phyloP scores from a whole-genome alignment of 2,329 filamentous ascomycete genomes.

The Hypoxylon sp. region DNA sequence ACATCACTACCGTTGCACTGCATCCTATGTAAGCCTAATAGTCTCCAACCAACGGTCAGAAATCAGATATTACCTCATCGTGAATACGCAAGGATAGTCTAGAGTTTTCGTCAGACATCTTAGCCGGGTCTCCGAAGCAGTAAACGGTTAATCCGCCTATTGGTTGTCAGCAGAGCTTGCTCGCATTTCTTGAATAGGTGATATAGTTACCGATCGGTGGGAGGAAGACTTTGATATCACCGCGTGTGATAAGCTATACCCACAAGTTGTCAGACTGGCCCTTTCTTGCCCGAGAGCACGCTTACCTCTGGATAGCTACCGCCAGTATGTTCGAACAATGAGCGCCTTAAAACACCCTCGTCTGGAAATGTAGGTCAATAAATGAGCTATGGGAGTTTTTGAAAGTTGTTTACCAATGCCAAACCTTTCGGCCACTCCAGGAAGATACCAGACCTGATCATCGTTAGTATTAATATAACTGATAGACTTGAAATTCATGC shows the following conservation, averaged over 20 bases:
- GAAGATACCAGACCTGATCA: constrained; percentile 77
- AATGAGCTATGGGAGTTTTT: neutral
- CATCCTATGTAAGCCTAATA: constrained; percentile 33
- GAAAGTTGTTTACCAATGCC: constrained; percentile 71
- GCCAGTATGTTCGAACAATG: constrained; percentile 93
- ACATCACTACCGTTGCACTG: constrained; percentile 96
- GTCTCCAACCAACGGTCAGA: constrained; percentile 12
- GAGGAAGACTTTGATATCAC: constrained; percentile 93
- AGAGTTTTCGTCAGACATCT: constrained; percentile 87
- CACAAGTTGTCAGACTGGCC: constrained; percentile 36
- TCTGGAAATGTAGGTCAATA: constrained; percentile 59
- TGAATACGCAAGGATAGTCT: constrained; percentile 85
- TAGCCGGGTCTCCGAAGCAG: constrained; percentile 93
- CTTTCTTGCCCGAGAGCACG: neutral
- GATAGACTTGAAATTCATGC: constrained; percentile 6
- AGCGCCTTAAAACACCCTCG: constrained; percentile 84
- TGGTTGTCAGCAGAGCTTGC: constrained; percentile 35
- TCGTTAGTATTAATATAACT: constrained; percentile 1
- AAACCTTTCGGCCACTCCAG: constrained; percentile 89
- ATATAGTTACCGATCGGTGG: constrained; percentile 81
- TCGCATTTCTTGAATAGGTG: neutral
- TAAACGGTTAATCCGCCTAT: constrained; percentile 89
- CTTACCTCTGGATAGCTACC: constrained; percentile 88
- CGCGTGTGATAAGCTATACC: constrained; percentile 80
- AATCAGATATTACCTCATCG: constrained; percentile 59